Evolutionary conservation across 2,329 filamentous ascomycete species (phyloP), one percentile per base, ranked within the genome.

Genomic region (Trichophyton simii): DNA sequence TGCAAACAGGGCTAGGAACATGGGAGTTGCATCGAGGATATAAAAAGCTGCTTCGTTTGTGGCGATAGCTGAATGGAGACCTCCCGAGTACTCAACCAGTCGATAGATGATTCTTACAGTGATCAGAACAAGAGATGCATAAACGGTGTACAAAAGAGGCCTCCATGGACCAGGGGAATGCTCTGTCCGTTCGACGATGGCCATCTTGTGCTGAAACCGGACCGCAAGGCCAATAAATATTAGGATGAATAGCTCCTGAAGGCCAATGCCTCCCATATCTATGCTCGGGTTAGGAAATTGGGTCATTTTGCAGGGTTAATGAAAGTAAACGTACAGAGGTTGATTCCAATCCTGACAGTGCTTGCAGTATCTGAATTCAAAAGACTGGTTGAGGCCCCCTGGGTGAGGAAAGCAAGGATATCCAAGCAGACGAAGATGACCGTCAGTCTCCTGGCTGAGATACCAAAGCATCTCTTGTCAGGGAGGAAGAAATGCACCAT

Each of bases 71-170:
- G 79, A 69, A 28, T 70, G 65, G 0, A 77, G 72, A n/a, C 80
- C 68, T 58, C 74, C 76, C 64, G 83, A 84, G 71, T 82, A 84
- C 70, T 86, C 82, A n/a, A 83, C 75, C 0, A 81, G 75, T 6
- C 83, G 79, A 67, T 78, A 86, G 61, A 85, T 76, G 60, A 82
- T 85, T 22, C 83, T 78, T 1, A 75, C 69, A 5, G 79, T 70
- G 62, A 85, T 79, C 52, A 84, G 71, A 0, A 66, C 60, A 8
- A 78, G 78, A 63, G 77, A 81, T 42, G 72, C 67, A 67, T 84
- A 85, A 1, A 86, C 73, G 9, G 78, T 80, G 58, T 73, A 66
- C 3, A 85, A 71, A 1, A 80, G 72, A 0, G 68, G 70, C 1
- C 69, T 18, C 67, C 68, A 28, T 65, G 68, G 42, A 65, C 68